phyloP scores from a whole-genome alignment of 2,329 filamentous ascomycete genomes.

The Apiospora hydei region DNA sequence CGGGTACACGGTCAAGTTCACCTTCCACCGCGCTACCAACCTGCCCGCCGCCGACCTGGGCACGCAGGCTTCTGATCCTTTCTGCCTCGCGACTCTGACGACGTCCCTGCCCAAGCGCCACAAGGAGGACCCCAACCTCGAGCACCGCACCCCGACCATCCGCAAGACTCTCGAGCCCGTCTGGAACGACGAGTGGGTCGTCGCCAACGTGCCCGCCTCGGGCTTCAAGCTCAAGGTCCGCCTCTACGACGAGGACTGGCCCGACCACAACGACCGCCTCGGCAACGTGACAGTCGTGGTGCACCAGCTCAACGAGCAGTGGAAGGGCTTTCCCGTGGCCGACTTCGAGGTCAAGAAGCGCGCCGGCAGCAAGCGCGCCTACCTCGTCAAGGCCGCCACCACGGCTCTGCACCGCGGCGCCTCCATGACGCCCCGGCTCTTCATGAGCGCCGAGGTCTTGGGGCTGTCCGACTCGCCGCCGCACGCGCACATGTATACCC shows the following conservation, averaged over 20 bases:
- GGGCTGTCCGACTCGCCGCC: conserved; percentile 73
- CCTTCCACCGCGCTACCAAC: conserved; percentile 81
- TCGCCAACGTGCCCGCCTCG: conserved; percentile 82
- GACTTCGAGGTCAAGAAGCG: conserved; percentile 81
- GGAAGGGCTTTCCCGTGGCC: conserved; percentile 70
- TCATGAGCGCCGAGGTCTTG: conserved; percentile 79
- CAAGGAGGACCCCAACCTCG: conserved; percentile 82
- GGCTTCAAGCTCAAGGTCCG: conserved; percentile 87
- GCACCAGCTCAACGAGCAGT: conserved; percentile 65
- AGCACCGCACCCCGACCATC: conserved; percentile 78
- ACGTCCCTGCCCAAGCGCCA: conserved; percentile 76
- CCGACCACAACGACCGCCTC: conserved; percentile 85
- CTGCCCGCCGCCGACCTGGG: conserved; percentile 84
- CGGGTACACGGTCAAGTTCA: conserved; percentile 86
- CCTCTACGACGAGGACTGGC: conserved; percentile 88
- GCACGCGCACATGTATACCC: conserved; percentile 76
- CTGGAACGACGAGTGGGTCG: conserved; percentile 88
- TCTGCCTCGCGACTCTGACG: conserved; percentile 76
- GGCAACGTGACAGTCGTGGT: conserved; percentile 83
- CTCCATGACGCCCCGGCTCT: conserved; percentile 74
- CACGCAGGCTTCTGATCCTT: conserved; percentile 83
- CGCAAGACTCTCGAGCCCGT: conserved; percentile 74
- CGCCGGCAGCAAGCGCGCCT: conserved; percentile 86
- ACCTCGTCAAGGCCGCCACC: conserved; percentile 73
- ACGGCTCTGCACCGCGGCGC: conserved; percentile 66